phyloP scores from a whole-genome alignment of 1,284 basidiomycete genomes.

The Stygiomarasmius scandens region DNA sequence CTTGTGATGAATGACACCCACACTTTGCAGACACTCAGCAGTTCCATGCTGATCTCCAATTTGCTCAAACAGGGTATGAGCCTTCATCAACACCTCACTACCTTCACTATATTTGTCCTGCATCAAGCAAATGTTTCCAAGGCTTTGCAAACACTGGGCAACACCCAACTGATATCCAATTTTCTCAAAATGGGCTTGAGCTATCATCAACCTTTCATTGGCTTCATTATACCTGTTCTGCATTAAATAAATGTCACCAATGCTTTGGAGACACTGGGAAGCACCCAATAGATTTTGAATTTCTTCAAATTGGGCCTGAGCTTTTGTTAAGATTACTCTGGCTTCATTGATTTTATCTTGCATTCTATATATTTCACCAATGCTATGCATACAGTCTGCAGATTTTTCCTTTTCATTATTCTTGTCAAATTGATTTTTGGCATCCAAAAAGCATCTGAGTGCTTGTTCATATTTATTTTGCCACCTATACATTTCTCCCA shows the following conservation, averaged over 20 bases:
- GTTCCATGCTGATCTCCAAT: not conserved
- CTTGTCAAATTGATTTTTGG: not conserved
- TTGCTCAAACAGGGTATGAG: not conserved
- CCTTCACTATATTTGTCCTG: not conserved
- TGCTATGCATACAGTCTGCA: not conserved
- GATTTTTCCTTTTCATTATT: not conserved
- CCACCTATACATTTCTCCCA: not conserved
- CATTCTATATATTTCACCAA: too few species aligned
- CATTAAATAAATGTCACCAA: too few species aligned
- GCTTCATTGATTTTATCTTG: slow-evolving; percentile 1
- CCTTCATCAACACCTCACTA: not conserved
- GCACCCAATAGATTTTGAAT: too few species aligned
- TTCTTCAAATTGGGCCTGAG: slow-evolving; percentile 7
- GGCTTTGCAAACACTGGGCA: not conserved
- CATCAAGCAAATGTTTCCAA: not conserved
- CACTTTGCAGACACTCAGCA: not conserved
- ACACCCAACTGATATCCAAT: not conserved
- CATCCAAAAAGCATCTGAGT: not conserved
- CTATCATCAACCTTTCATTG: too few species aligned
- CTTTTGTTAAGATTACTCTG: slow-evolving; percentile 4
- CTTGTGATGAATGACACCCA: not conserved
- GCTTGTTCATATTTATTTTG: not conserved
- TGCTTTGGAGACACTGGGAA: too few species aligned
- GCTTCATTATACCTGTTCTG: too few species aligned
- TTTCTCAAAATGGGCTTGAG: not conserved